Percentiles rank a stretch among this genome's conserved stretches.
Evolutionary conservation across 2,329 filamentous ascomycete species (phyloP).

Genomic region (Gliomastix tumulicola): DNA sequence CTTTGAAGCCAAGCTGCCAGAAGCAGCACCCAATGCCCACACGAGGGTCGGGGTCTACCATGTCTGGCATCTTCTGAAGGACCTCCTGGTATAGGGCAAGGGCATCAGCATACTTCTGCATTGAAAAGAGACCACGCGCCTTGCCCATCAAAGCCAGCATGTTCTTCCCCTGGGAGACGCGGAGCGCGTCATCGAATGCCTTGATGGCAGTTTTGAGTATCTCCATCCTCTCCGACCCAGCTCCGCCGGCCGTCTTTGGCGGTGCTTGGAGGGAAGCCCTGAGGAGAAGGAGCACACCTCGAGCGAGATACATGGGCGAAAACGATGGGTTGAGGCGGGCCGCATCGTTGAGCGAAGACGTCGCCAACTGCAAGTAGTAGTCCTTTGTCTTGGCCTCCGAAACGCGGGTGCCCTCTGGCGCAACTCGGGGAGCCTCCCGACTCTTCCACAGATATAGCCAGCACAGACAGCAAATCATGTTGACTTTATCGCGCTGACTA

Average conservation of each 20-base stretch:
- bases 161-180: conserved; percentile 78
- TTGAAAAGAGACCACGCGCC: conserved; percentile 77
- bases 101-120: conserved; percentile 80
- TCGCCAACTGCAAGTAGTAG: conserved; percentile 84
- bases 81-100: conserved; percentile 82
- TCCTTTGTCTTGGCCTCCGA: conserved; percentile 87
- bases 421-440: conserved; percentile 63
- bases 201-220: conserved; percentile 80
- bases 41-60: conserved; percentile 88
- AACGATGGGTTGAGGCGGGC: conserved; percentile 88
- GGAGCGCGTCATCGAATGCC: conserved; percentile 89
- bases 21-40: conserved; percentile 96
- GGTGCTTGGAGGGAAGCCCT: conserved; percentile 78
- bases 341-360: conserved; percentile 88
- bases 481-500: conserved; percentile 75
- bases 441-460: conserved; percentile 92
- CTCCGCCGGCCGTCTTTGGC: conserved; percentile 57
- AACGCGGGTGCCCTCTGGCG: conserved; percentile 54
- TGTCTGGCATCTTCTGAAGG: conserved; percentile 74
- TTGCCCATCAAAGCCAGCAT: conserved; percentile 90
- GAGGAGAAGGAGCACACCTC: conserved; percentile 82
- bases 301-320: conserved; percentile 82
- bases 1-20: conserved; percentile 93
- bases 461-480: conserved; percentile 75
- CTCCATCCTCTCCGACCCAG: conserved; percentile 70